A percentile compares a stretch with the other conserved stretches of the same genome.
phyloP scores from a whole-genome alignment of 768 basidiomycete genomes.

The Mycena filopes region DNA sequence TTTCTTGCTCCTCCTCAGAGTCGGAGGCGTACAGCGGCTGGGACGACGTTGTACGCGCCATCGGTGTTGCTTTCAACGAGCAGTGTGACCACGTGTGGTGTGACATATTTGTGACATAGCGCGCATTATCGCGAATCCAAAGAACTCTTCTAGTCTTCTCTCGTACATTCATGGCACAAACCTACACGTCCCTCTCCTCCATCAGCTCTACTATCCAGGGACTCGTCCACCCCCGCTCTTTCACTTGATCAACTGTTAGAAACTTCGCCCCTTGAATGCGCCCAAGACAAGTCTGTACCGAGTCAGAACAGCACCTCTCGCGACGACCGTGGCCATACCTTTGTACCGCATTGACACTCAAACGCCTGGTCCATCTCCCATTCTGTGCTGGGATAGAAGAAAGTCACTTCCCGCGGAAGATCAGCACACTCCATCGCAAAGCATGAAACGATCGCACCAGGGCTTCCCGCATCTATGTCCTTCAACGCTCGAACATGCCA shows the following conservation, averaged over 20 bases:
- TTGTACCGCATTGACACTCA: slow-evolving; percentile 59
- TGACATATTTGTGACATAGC: too few species aligned
- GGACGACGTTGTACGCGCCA: slow-evolving; percentile 41
- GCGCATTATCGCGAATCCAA: too few species aligned
- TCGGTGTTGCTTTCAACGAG: slow-evolving; percentile 18
- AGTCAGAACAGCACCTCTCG: neutral
- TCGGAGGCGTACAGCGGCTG: slow-evolving; percentile 50
- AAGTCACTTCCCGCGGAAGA: slow-evolving; percentile 53
- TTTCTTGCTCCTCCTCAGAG: slow-evolving; percentile 51
- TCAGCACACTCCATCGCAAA: slow-evolving; percentile 4
- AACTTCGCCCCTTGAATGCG: slow-evolving; percentile 58
- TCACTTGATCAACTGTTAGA: slow-evolving; percentile 46
- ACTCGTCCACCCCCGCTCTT: slow-evolving; percentile 49
- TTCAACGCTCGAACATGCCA: slow-evolving; percentile 64
- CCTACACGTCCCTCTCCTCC: slow-evolving; percentile 41
- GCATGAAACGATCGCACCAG: slow-evolving; percentile 44
- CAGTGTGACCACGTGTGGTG: slow-evolving; percentile 3
- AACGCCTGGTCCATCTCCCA: slow-evolving; percentile 78
- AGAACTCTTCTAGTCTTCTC: too few species aligned
- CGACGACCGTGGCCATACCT: slow-evolving; percentile 40
- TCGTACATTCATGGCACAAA: too few species aligned
- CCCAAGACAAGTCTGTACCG: slow-evolving; percentile 55
- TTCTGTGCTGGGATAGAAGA: slow-evolving; percentile 76
- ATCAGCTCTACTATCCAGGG: slow-evolving; percentile 53
- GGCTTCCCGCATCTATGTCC: slow-evolving; percentile 47